Percentiles rank a stretch among this genome's conserved stretches.
phyloP scores from a whole-genome alignment of 139 green algal species.

The Pleodorina starrii region DNA sequence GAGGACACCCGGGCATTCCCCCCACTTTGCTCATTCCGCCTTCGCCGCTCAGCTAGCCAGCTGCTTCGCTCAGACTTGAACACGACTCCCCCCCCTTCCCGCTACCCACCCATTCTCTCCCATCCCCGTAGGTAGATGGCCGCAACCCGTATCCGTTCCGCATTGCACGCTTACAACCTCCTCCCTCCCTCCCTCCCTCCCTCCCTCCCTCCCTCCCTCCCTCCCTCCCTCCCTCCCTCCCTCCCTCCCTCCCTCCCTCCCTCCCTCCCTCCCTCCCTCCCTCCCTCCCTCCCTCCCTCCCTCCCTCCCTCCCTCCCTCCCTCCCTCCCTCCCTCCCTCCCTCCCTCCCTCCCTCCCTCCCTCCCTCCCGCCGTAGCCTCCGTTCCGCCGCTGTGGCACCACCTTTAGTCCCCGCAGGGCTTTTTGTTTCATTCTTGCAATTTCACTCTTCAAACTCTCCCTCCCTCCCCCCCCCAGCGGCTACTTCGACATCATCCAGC shows the following conservation, averaged over 20 bases:
- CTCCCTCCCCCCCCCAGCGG: conserved; percentile 34
- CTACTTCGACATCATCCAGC: conserved; percentile 75
- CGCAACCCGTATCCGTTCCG: too few relatives aligned
- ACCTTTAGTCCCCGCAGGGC: background rate
- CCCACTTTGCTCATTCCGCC: too few relatives aligned
- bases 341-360: background rate
- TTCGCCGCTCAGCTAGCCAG: too few relatives aligned
- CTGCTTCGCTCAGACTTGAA: too few relatives aligned
- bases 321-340: conserved; percentile 15
- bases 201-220: background rate
- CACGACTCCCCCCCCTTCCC: too few relatives aligned
- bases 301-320: conserved; percentile 11
- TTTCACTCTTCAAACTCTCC: too few relatives aligned
- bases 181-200: background rate
- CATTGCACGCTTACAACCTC: background rate
- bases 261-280: background rate
- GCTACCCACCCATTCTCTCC: too few relatives aligned
- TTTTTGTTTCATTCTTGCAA: too few relatives aligned
- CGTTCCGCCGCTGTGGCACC: background rate
- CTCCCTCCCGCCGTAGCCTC: background rate
- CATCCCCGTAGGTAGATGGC: too few relatives aligned
- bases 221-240: background rate
- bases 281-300: conserved; percentile 17
- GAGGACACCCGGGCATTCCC: too few relatives aligned
- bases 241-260: background rate